These are phyloP conservation scores for Trichosporon inkin DNA, from an alignment of 1,284 basidiomycete species.

Conservation along the genomic window DNA sequence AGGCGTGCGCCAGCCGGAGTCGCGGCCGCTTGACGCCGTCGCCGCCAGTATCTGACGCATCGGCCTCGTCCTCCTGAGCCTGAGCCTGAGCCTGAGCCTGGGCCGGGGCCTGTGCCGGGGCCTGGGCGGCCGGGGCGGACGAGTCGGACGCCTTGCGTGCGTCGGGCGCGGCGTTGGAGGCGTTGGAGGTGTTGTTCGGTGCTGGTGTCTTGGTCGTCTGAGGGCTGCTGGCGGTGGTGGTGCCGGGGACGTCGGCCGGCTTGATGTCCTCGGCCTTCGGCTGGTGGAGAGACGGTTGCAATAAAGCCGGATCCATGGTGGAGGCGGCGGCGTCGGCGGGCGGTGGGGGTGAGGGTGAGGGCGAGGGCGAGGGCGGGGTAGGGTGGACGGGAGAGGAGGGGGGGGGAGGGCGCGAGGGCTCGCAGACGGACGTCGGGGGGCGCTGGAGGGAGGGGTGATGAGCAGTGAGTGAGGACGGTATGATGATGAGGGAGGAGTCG, in stretches of 20 bases:
- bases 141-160: background rate
- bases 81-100: too few relatives aligned
- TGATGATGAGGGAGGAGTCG: background rate
- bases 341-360: too few relatives aligned
- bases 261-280: background rate
- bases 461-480: background rate
- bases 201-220: constrained; percentile 8
- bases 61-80: constrained; percentile 27
- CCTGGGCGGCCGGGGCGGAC: constrained; percentile 9
- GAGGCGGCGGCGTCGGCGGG: constrained; percentile 4
- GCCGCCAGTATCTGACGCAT: constrained; percentile 15
- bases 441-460: background rate
- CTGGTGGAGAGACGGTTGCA: background rate
- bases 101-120: too few relatives aligned
- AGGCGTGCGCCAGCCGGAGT: constrained; percentile 47
- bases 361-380: background rate
- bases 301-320: constrained; percentile 7
- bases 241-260: background rate
- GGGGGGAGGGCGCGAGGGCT: background rate
- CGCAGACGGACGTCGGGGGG: background rate
- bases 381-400: background rate
- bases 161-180: background rate
- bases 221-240: background rate
- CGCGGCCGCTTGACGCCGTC: constrained; percentile 44
- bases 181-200: background rate